Evolutionary conservation across 169 alveolate genomes (phyloP), one percentile per base, ranked within the genome.

Genomic region (Plasmodium reichenowi): DNA sequence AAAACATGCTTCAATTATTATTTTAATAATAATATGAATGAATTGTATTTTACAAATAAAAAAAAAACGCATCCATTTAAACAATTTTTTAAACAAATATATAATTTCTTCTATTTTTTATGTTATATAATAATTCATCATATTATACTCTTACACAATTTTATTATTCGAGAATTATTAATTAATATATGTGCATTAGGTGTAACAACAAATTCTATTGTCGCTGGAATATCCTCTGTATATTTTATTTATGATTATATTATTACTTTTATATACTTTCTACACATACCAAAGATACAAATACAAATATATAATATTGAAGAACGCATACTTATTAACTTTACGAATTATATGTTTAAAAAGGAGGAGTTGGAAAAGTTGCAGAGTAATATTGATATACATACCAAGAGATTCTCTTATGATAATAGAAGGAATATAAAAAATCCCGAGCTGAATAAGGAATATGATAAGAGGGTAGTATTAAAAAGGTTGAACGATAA

Each of bases 151-250:
- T 52, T 78, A 24, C 66, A 78, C 64, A 64, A 66, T 20, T 64
- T 64, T 52, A 20, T 78, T 1, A 64, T 78, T 8, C 59, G 89
- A 66, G 89, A 78, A 45, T 70, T 78, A 3, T 47, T 78, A 47
- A 78, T 78, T 50, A 78, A 78, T 47, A 64, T 78, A 17, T 78
- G 89, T 59, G 89, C 89, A 15, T 58, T 78, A 17, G 89, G 89
- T 3, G 89, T 78, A 15, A 78, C 89, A 58, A 78, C 78, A 4
- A 78, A 78, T 78, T 78, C 89, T 17, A 78, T 78, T 13, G 89
- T 78, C 47, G 89, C 89, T 13, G 89, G 89, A n/a, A 78, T 78
- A 15, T 64, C 89, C 1, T 78, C 89, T 24, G 47, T 78, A 59
- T 78, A 78, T 66, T 78, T 78, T 54, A 63, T 78, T 7, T 78